Evolutionary conservation across 306 rosid genomes (phyloP), one percentile per base, ranked within the genome.

Genomic region (Vicia villosa): DNA sequence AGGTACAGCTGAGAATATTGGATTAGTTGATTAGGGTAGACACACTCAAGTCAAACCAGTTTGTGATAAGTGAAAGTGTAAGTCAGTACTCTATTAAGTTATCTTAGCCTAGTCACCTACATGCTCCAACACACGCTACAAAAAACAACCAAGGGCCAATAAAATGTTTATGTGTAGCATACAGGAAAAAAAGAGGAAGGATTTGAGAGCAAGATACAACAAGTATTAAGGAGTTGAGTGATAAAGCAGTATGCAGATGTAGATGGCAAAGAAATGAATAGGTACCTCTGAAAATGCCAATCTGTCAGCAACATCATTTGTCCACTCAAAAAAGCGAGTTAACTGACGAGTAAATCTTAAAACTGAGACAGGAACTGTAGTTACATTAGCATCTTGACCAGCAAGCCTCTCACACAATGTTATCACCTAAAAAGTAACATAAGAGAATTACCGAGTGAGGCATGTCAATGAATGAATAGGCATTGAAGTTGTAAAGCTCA

Each of bases 321-420:
- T 94, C 96, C 98, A 94, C 83, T 90, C 95, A 76, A 94, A 94
- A 57, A 90, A 73, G 32, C 91, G 86, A 8, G 98, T 91, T 73
- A 94, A 61, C 72, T 88, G 98, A 56, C 98, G 92, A 68, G 97
- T 88, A 45, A 91, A 70, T 77, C 98, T 94, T 73, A 90, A 86
- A 69, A 94, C 79, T 24, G 98, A 87, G 78, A 91, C 97, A 0
- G 98, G 98, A 72, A 94, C 97, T 9, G 85, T 88, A 15, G 98
- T 94, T 15, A 91, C 91, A 83, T 94, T 94, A 55, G 97, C 97
- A 83, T 91, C 98, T 78, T 88, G 97, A 69, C 98, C 98, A 0
- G 98, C 97, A 61, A 94, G 96, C 86, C 98, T 88, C 89, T 94
- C 98, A 50, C 97, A 94, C 80, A 91, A 74, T 20, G 98, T 83